Evolutionary conservation across 306 rosid species (phyloP).

Genomic region (Gastrolobium villosum): DNA sequence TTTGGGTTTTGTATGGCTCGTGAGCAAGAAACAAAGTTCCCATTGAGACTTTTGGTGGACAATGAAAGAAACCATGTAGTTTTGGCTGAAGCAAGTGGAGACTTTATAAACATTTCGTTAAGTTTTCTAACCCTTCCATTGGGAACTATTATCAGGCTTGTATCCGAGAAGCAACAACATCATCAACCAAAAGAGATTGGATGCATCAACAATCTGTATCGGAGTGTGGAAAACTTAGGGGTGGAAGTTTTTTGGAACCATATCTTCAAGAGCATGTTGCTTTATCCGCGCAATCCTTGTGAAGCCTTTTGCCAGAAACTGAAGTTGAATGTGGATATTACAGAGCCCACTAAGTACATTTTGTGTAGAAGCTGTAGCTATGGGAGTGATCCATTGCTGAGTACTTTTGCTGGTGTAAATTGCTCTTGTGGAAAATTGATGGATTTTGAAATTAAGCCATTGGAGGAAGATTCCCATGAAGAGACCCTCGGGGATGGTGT

Average conservation of each 20-base stretch:
- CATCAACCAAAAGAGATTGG: slow-evolving; percentile 32
- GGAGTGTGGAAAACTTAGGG: slow-evolving; percentile 4
- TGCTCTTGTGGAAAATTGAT: slow-evolving; percentile 47
- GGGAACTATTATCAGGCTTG: slow-evolving; percentile 45
- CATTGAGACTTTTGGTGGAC: slow-evolving; percentile 48
- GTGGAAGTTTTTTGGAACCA: slow-evolving; percentile 35
- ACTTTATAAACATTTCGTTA: slow-evolving; percentile 46
- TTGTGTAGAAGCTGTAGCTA: slow-evolving; percentile 28
- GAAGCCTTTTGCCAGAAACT: slow-evolving; percentile 41
- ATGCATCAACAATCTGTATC: slow-evolving; percentile 45
- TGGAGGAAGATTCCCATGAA: slow-evolving; percentile 24
- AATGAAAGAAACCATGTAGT: slow-evolving; percentile 48
- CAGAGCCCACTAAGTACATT: slow-evolving; percentile 20
- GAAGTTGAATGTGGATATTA: slow-evolving; percentile 40
- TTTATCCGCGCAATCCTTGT: slow-evolving; percentile 41
- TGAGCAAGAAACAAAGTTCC: slow-evolving; percentile 31
- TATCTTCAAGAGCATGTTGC: slow-evolving; percentile 48
- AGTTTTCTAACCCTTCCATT: slow-evolving; percentile 54
- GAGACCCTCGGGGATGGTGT: slow-evolving; percentile 26
- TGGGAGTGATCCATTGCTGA: slow-evolving; percentile 25
- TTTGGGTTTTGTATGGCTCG: slow-evolving; percentile 46
- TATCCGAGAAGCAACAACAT: slow-evolving; percentile 20
- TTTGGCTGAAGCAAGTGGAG: slow-evolving; percentile 47
- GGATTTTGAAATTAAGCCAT: slow-evolving; percentile 45
- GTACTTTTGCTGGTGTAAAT: slow-evolving; percentile 43